These are phyloP conservation scores for Colletotrichum chlorophyti DNA, from an alignment of 2,329 filamentous ascomycete species.

Conservation along the genomic window DNA sequence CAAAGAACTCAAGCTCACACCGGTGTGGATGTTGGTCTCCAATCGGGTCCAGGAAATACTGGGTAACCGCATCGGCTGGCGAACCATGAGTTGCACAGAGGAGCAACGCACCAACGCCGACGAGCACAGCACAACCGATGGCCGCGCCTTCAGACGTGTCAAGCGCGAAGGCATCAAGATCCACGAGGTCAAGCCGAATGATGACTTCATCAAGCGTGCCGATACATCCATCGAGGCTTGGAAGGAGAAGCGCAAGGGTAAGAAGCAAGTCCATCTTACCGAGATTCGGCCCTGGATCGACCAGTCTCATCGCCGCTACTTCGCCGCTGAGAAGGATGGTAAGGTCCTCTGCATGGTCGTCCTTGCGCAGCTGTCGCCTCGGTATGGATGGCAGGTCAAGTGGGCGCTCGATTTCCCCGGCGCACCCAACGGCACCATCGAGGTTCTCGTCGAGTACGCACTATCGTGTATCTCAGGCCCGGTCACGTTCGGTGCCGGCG, in stretches of 20 bases:
- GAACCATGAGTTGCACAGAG: slow-evolving; percentile 84
- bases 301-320: slow-evolving; percentile 82
- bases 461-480: slow-evolving; percentile 58
- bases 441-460: slow-evolving; percentile 78
- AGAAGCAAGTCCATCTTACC: slow-evolving; percentile 84
- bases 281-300: slow-evolving; percentile 91
- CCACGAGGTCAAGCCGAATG: slow-evolving; percentile 72
- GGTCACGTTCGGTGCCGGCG: slow-evolving; percentile 89
- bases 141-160: slow-evolving; percentile 79
- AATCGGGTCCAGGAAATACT: slow-evolving; percentile 80
- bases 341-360: slow-evolving; percentile 80
- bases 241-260: slow-evolving; percentile 80
- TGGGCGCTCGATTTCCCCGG: slow-evolving; percentile 94
- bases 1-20: slow-evolving; percentile 73
- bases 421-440: slow-evolving; percentile 85
- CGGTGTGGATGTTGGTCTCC: slow-evolving; percentile 90
- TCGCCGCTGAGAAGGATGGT: slow-evolving; percentile 78
- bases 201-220: slow-evolving; percentile 72
- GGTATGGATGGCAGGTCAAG: slow-evolving; percentile 92
- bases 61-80: slow-evolving; percentile 82
- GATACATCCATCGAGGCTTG: slow-evolving; percentile 80
- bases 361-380: slow-evolving; percentile 79
- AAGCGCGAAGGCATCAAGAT: slow-evolving; percentile 87
- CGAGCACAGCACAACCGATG: slow-evolving; percentile 71
- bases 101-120: slow-evolving; percentile 88